Conservation (phyloP, 2,329 filamentous ascomycete genomes). For the Bertia moriformis region DNA sequence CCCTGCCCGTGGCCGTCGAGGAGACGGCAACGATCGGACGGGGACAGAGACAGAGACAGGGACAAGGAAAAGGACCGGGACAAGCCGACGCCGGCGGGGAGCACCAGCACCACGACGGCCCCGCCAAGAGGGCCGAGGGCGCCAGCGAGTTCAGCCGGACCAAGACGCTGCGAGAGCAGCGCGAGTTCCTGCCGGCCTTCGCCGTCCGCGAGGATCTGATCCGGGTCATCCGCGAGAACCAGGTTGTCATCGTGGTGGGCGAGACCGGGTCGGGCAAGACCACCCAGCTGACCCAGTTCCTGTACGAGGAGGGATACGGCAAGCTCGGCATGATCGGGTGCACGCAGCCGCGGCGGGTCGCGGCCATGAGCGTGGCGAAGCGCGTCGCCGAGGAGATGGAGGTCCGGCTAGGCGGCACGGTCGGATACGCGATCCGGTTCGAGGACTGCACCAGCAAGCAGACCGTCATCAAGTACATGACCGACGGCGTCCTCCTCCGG, state of each 20-base stretch:
- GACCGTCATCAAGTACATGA: slow-evolving; percentile 98
- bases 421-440: slow-evolving; percentile 95
- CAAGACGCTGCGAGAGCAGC: slow-evolving; percentile 79
- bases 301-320: slow-evolving; percentile 89
- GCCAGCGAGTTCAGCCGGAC: slow-evolving; percentile 86
- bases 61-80: background rate
- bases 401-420: slow-evolving; percentile 69
- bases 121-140: no score
- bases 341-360: slow-evolving; percentile 88
- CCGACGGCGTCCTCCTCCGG: slow-evolving; percentile 82
- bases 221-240: slow-evolving; percentile 85
- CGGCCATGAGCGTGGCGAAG: slow-evolving; percentile 97
- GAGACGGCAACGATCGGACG: slow-evolving; percentile 44
- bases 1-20: slow-evolving; percentile 60
- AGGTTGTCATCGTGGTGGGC: slow-evolving; percentile 90
- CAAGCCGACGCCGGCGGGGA: slow-evolving; percentile 74
- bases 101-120: slow-evolving; percentile 81
- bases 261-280: slow-evolving; percentile 97
- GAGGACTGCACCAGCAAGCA: slow-evolving; percentile 95
- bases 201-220: slow-evolving; percentile 87
- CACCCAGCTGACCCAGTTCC: slow-evolving; percentile 89
- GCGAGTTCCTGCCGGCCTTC: slow-evolving; percentile 88
- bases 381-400: slow-evolving; percentile 98
- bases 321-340: slow-evolving; percentile 83
- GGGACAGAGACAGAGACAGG: background rate